phyloP scores from a whole-genome alignment of 352 stramenopile species.

The Phytophthora megakarya region DNA sequence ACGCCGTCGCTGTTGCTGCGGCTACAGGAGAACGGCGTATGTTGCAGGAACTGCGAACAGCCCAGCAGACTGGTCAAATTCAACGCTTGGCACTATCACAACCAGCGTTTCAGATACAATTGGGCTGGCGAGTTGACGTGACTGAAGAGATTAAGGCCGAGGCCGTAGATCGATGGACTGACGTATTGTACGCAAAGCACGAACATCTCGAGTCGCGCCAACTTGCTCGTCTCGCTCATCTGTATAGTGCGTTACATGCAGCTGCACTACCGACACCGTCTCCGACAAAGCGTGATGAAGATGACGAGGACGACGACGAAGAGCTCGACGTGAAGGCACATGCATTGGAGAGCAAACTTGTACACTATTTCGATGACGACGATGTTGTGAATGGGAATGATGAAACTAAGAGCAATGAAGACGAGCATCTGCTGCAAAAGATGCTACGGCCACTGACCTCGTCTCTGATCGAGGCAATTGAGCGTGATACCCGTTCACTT shows the following conservation, averaged over 20 bases:
- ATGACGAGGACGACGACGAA: slow-evolving; percentile 23
- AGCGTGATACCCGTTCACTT: slow-evolving; percentile 54
- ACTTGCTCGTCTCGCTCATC: slow-evolving; percentile 53
- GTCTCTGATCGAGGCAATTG: slow-evolving; percentile 55
- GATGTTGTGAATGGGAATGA: slow-evolving; percentile 5
- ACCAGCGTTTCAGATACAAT: slow-evolving; percentile 55
- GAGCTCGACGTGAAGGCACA: slow-evolving; percentile 37
- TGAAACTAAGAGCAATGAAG: slow-evolving; percentile 23
- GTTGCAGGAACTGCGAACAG: slow-evolving; percentile 54
- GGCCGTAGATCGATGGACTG: slow-evolving; percentile 43
- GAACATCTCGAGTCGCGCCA: slow-evolving; percentile 60
- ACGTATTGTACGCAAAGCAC: slow-evolving; percentile 65
- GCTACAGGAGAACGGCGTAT: slow-evolving; percentile 45
- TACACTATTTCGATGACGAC: slow-evolving; percentile 72
- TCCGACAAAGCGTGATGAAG: slow-evolving; percentile 5
- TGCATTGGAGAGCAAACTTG: slow-evolving; percentile 52
- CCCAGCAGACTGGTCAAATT: slow-evolving; percentile 59
- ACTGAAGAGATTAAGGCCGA: slow-evolving; percentile 9
- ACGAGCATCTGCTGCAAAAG: slow-evolving; percentile 44
- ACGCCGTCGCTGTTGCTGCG: slow-evolving; percentile 31
- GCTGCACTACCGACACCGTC: slow-evolving; percentile 38
- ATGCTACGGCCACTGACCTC: slow-evolving; percentile 56
- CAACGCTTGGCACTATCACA: slow-evolving; percentile 61
- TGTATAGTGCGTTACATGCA: slow-evolving; percentile 58
- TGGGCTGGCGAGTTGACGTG: slow-evolving; percentile 34